A percentile compares a stretch with the other conserved stretches of the same genome.
Evolutionary conservation across 202 grass and related monocot species (phyloP).

Genomic region (Brachypodium distachyon): DNA sequence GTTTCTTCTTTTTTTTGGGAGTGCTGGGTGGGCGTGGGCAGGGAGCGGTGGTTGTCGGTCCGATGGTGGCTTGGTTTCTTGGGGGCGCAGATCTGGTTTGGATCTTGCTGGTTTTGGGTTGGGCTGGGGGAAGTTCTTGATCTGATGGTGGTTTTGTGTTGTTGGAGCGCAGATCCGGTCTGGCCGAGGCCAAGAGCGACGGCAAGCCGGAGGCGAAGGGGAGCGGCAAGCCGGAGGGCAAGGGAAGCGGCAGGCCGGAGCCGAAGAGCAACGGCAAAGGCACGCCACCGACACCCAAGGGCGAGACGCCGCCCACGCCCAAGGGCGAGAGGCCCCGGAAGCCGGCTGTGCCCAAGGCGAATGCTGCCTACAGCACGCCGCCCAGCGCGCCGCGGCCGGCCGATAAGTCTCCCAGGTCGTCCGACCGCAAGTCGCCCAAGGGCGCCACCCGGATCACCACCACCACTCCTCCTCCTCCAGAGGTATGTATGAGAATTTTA

Average conservation of each 20-base stretch:
- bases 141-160: background rate
- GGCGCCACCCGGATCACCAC: constrained; percentile 24
- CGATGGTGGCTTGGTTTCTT: background rate
- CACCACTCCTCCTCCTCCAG: constrained; percentile 19
- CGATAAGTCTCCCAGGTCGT: constrained; percentile 48
- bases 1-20: background rate
- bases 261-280: constrained; percentile 43
- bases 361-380: constrained; percentile 24
- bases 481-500: constrained; percentile 32
- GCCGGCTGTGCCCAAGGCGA: constrained; percentile 35
- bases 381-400: constrained; percentile 29
- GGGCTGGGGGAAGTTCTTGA: background rate
- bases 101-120: background rate
- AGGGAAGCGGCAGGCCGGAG: constrained; percentile 17
- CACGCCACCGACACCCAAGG: constrained; percentile 42
- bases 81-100: constrained; percentile 11
- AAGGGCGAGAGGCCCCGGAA: constrained; percentile 33
- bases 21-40: background rate
- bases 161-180: constrained; percentile 15
- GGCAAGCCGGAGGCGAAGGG: constrained; percentile 35
- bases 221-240: constrained; percentile 16
- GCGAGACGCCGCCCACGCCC: constrained; percentile 40
- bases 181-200: constrained; percentile 1
- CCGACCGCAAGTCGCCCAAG: constrained; percentile 51
- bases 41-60: background rate